Conservation (phyloP, 192 early-diverging fungal species). For the Cetraspora pellucida region DNA sequence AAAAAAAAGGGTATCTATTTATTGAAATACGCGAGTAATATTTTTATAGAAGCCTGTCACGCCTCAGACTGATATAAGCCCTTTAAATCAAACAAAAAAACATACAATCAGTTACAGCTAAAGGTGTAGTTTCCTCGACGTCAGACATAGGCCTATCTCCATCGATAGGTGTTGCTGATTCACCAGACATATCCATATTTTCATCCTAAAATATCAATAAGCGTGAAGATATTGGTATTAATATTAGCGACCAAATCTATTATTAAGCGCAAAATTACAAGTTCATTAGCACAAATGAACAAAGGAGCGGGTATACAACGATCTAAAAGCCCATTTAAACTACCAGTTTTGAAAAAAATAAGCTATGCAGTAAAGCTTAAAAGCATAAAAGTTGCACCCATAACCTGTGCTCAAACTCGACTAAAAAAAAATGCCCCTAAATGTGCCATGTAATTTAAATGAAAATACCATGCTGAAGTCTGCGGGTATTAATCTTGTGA, state of each 20-base stretch:
- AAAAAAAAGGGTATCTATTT: too few species aligned
- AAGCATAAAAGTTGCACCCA: background rate
- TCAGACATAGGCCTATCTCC: slow-evolving; percentile 39
- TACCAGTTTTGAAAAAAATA: background rate
- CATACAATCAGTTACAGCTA: slow-evolving; percentile 34
- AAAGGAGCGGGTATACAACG: too few species aligned
- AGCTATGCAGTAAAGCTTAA: background rate
- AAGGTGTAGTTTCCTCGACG: slow-evolving; percentile 33
- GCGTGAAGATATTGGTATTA: slow-evolving; percentile 8
- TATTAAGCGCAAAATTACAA: too few species aligned
- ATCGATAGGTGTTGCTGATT: slow-evolving; percentile 35
- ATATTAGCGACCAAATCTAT: too few species aligned
- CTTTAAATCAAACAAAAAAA: background rate
- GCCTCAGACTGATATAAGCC: too few species aligned
- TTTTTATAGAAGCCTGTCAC: background rate
- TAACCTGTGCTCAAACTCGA: background rate
- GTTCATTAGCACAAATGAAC: too few species aligned
- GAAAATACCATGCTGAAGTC: slow-evolving; percentile 34
- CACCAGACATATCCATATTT: slow-evolving; percentile 40
- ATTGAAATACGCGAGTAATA: background rate
- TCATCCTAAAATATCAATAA: slow-evolving; percentile 33
- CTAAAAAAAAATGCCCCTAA: background rate
- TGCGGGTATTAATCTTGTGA: slow-evolving; percentile 30
- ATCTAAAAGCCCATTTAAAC: background rate
- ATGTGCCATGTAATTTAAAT: background rate